Percentiles rank a stretch among this genome's conserved stretches.
Evolutionary conservation across 805 yeast genomes (phyloP).

Genomic region (Candida vaughaniae): DNA sequence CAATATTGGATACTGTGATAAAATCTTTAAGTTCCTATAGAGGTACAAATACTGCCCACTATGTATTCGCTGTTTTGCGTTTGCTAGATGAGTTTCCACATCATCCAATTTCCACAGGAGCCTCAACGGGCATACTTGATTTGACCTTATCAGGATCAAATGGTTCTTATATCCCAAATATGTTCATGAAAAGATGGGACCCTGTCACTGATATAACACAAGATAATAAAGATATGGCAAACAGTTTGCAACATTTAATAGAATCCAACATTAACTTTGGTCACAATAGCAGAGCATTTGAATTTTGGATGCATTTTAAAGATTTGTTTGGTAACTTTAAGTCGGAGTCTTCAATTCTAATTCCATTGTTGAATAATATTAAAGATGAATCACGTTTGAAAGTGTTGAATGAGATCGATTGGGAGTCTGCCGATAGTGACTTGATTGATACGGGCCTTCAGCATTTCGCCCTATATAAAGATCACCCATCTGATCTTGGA

Average conservation of each 20-base stretch:
- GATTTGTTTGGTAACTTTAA: background rate
- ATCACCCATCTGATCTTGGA: background rate
- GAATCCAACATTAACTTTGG: background rate
- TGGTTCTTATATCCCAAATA: no score
- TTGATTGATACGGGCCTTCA: background rate
- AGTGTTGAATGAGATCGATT: background rate
- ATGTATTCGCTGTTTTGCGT: slow-evolving; percentile 14
- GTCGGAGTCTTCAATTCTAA: background rate
- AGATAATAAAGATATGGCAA: no score
- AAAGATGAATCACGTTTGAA: background rate
- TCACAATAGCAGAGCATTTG: background rate
- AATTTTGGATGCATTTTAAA: background rate
- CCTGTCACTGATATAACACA: no score
- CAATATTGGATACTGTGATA: slow-evolving; percentile 9
- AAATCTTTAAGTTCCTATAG: slow-evolving; percentile 13
- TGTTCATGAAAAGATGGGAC: no score
- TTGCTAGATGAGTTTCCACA: slow-evolving; percentile 6
- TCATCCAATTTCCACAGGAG: slow-evolving; percentile 2
- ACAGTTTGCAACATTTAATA: no score
- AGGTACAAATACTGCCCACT: slow-evolving; percentile 9
- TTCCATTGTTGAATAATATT: background rate
- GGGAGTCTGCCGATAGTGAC: background rate
- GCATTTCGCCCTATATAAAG: no score
- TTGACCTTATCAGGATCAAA: slow-evolving; percentile 1
- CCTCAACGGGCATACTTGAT: slow-evolving; percentile 1